Evolutionary conservation across 805 yeast species (phyloP).

Genomic region (Millerozyma acaciae): DNA sequence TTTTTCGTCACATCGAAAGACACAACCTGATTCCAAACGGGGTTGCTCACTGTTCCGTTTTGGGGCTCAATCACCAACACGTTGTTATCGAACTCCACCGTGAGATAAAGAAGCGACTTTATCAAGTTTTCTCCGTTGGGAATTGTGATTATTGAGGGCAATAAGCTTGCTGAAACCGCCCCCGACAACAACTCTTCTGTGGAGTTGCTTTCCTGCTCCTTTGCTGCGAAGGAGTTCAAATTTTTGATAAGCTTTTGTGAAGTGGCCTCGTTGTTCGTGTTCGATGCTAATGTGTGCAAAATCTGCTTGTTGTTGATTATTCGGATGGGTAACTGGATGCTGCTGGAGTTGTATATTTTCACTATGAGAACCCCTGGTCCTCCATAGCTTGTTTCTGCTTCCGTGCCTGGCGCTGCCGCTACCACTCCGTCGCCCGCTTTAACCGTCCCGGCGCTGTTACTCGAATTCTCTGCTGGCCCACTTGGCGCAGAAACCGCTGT

Average conservation of each 20-base stretch:
- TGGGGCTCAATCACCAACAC: slow-evolving; percentile 85
- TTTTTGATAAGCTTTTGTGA: slow-evolving; percentile 33
- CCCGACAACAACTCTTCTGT: slow-evolving; percentile 25
- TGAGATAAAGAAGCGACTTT: slow-evolving; percentile 73
- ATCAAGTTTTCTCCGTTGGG: slow-evolving; percentile 51
- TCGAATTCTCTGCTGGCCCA: neutral
- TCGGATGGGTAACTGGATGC: slow-evolving; percentile 66
- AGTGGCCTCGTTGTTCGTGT: slow-evolving; percentile 35
- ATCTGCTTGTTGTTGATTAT: slow-evolving; percentile 62
- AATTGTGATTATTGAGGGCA: slow-evolving; percentile 54
- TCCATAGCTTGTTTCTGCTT: neutral
- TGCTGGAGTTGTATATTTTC: slow-evolving; percentile 67
- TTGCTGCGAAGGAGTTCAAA: slow-evolving; percentile 15
- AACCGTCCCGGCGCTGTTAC: no score
- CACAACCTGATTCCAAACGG: slow-evolving; percentile 85
- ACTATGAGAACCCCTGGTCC: slow-evolving; percentile 73
- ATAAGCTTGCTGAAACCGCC: slow-evolving; percentile 29
- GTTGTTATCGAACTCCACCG: slow-evolving; percentile 92
- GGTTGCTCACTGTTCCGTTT: slow-evolving; percentile 71
- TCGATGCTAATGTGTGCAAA: slow-evolving; percentile 60
- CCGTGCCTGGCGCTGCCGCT: neutral
- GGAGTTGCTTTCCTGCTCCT: slow-evolving; percentile 4
- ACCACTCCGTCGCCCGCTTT: neutral
- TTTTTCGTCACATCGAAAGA: slow-evolving; percentile 74
- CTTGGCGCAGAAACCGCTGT: neutral